Conservation (phyloP, 2,329 filamentous ascomycete species). For the Metarhizium humberi region DNA sequence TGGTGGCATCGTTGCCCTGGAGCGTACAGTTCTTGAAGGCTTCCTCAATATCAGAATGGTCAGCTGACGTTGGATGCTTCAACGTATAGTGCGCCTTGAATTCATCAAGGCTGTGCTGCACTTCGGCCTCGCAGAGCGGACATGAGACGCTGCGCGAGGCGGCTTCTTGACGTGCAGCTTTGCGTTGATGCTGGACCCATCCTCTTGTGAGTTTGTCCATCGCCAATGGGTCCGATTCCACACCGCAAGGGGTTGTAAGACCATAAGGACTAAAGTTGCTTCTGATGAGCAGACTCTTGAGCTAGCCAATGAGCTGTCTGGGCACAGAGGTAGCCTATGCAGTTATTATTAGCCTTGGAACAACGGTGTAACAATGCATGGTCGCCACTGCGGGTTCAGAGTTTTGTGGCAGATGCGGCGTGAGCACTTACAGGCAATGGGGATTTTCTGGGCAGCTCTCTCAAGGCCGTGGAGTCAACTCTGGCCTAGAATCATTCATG, state of each 20-base stretch:
- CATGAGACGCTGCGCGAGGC: conserved; percentile 10
- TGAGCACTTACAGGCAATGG: no score
- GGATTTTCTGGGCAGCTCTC: not conserved
- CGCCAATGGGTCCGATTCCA: not conserved
- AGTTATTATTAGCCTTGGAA: not conserved
- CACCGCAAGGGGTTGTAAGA: not conserved
- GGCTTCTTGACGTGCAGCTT: conserved; percentile 12
- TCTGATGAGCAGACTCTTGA: not conserved
- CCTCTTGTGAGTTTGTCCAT: conserved; percentile 10
- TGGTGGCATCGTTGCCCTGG: not conserved
- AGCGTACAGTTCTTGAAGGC: conserved; percentile 14
- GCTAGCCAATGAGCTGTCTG: not conserved
- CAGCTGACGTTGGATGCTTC: conserved; percentile 12
- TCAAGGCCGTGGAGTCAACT: not conserved
- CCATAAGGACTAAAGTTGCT: not conserved
- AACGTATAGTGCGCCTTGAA: conserved; percentile 17
- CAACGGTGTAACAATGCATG: not conserved
- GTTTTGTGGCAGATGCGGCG: no score
- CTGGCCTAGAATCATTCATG: not conserved
- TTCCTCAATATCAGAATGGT: conserved; percentile 16
- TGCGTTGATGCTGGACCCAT: conserved; percentile 17
- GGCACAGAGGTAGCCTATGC: not conserved
- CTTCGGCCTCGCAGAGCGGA: conserved; percentile 14
- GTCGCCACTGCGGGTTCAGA: no score
- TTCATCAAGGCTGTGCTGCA: conserved; percentile 14